Conservation (phyloP, 2,329 filamentous ascomycete species). For the Amauroascus verrucosus region DNA sequence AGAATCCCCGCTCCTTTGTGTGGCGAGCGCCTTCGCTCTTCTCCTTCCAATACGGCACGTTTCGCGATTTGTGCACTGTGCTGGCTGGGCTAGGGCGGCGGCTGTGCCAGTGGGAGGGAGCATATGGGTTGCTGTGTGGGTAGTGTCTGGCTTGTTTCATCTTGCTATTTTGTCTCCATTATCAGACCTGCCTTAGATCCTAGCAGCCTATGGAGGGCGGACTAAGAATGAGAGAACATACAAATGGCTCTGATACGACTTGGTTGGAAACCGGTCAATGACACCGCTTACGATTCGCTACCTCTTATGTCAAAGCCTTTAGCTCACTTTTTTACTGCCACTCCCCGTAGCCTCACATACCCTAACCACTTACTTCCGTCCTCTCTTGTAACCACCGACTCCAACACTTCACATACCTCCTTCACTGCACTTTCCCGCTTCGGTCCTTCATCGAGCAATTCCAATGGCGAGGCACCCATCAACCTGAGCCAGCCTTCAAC, state of each 20-base stretch:
- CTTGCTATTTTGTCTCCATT: conserved; percentile 31
- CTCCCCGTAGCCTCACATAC: conserved; percentile 38
- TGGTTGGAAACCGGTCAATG: not conserved
- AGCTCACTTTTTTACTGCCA: conserved; percentile 29
- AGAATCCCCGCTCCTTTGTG: not conserved
- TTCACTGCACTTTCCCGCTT: conserved; percentile 45
- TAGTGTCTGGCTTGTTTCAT: conserved; percentile 10
- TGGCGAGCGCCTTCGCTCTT: not conserved
- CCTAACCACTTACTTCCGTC: conserved; percentile 46
- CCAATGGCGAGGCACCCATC: conserved; percentile 52
- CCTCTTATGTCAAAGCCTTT: too few species aligned
- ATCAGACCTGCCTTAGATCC: conserved; percentile 45
- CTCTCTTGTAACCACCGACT: conserved; percentile 45
- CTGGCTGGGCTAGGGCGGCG: conserved; percentile 15
- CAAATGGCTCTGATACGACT: not conserved
- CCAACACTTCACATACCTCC: conserved; percentile 47
- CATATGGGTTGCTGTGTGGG: not conserved
- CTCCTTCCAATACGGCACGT: conserved; percentile 10
- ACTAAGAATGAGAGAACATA: conserved; percentile 49
- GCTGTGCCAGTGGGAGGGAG: not conserved
- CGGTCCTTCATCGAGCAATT: conserved; percentile 39
- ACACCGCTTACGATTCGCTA: too few species aligned
- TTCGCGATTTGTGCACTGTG: conserved; percentile 16
- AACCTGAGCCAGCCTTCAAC: conserved; percentile 57
- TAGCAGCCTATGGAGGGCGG: conserved; percentile 42